A percentile compares a stretch with the other conserved stretches of the same genome.
Conservation (phyloP, 768 basidiomycete species). For the Candolleomyces aberdarensis region DNA sequence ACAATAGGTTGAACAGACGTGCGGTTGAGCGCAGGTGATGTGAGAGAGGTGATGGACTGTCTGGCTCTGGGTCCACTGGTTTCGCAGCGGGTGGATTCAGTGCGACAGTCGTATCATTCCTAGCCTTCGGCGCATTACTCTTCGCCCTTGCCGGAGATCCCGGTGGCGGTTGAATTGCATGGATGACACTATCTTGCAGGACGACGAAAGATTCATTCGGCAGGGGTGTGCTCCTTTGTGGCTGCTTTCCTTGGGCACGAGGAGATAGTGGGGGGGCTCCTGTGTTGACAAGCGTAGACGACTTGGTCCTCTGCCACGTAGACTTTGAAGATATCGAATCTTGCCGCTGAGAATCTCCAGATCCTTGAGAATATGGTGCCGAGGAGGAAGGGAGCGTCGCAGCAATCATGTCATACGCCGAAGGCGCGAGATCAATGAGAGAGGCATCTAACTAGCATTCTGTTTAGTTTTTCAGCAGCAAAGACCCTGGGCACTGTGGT, state of each 20-base stretch:
- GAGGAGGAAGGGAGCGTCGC: constrained; percentile 54
- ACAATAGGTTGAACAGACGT: constrained; percentile 73
- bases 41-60: constrained; percentile 70
- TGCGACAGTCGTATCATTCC: constrained; percentile 22
- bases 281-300: constrained; percentile 31
- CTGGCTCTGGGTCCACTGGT: constrained; percentile 47
- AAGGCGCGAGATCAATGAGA: constrained; percentile 80
- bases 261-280: constrained; percentile 40
- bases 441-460: constrained; percentile 77
- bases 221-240: constrained; percentile 47
- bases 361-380: constrained; percentile 16
- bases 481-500: constrained; percentile 6
- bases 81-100: constrained; percentile 26
- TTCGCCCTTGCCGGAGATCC: constrained; percentile 41
- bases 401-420: constrained; percentile 84
- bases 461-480: constrained; percentile 1
- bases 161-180: constrained; percentile 58
- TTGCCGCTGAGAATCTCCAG: constrained; percentile 44
- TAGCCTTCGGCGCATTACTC: constrained; percentile 40
- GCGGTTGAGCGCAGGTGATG: constrained; percentile 75
- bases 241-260: constrained; percentile 59
- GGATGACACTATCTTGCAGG: constrained; percentile 78
- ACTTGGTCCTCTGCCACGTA: constrained; percentile 61
- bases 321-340: constrained; percentile 51
- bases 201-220: constrained; percentile 92